Conservation (phyloP, 768 basidiomycete species). For the Leccinum imitatum region DNA sequence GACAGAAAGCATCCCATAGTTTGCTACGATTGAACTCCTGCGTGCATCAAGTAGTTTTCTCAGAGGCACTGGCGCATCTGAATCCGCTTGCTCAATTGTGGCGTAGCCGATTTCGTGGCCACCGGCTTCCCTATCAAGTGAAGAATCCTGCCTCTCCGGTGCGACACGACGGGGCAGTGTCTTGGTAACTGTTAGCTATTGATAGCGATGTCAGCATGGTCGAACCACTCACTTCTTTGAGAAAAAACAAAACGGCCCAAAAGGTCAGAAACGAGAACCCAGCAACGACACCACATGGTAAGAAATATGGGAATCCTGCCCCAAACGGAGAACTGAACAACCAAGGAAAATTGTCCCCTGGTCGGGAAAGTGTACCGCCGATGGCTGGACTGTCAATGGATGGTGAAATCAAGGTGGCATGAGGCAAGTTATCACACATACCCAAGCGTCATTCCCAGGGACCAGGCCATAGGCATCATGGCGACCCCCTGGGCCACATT, state of each 20-base stretch:
- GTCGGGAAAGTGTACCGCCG: constrained; percentile 55
- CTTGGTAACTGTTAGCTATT: constrained; percentile 15
- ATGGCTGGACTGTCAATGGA: constrained; percentile 47
- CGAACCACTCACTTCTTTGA: constrained; percentile 30
- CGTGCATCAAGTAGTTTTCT: constrained; percentile 29
- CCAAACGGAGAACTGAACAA: constrained; percentile 50
- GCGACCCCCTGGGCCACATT: constrained; percentile 48
- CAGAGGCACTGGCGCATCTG: constrained; percentile 26
- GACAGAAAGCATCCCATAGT: constrained; percentile 38
- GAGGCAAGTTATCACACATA: constrained; percentile 6
- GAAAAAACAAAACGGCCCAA: constrained; percentile 18
- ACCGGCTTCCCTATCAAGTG: constrained; percentile 14
- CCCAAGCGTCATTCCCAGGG: constrained; percentile 35
- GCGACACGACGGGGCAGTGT: constrained; percentile 14
- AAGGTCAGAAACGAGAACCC: constrained; percentile 27
- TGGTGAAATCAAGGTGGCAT: not conserved
- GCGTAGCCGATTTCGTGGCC: constrained; percentile 15
- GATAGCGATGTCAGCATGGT: not conserved
- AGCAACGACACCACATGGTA: constrained; percentile 39
- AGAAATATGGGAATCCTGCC: constrained; percentile 49
- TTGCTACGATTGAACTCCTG: constrained; percentile 34
- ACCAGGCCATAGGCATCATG: constrained; percentile 35
- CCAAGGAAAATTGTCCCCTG: constrained; percentile 52
- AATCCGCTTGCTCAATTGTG: constrained; percentile 12
- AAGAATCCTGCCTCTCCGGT: constrained; percentile 13